Evolutionary conservation across 139 green algal genomes (phyloP), one percentile per base, ranked within the genome.

Genomic region (Coccomyxa sp.): DNA sequence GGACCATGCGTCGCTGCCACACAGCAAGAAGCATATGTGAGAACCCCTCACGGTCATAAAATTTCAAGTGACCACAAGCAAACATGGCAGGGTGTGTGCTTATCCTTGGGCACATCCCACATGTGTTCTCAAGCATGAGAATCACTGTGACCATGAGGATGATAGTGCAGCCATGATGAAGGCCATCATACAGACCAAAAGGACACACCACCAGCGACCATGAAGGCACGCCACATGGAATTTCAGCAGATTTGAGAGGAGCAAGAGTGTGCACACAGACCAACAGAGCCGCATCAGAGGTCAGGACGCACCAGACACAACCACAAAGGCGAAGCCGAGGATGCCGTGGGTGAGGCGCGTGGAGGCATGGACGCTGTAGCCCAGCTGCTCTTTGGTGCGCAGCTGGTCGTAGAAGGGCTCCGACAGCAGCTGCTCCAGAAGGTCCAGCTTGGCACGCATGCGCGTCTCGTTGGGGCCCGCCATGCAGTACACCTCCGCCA

Each of bases 331-430:
- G 60, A 98, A 96, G 45, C 95, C 96, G 38, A 96, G 87, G 74
- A 98, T 90, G 57, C 93, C 92, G 60, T 96, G 88, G 0, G 96
- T 99, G 51, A 95, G 88, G 4, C 95, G 88, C 21, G 89, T 82
- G 17, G 93, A 91, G 76, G 85, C 90, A 85, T 94, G 87, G 81
- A 99, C 96, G 11, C 82, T 91, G 89, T 98, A 98, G 15, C 96
- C 96, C 82, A 98, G 91, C 93, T 99, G 96, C 92, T 99, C 90
- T 91, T 98, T 95, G 74, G 96, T 99, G 80, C 95, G 89, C 76
- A 98, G 91, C 67, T 77, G 88, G 87, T 98, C 89, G 87, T 95
- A 98, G 80, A 84, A 89, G 10, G 95, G 93, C 89, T 98, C 95
- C 76, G 85, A 86, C 45, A 94, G 57, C 25, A 97, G 79, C 86